Evolutionary conservation across 805 yeast species (phyloP), one percentile per base, ranked within the genome.

Genomic region (Wickerhamiella parazyma): DNA sequence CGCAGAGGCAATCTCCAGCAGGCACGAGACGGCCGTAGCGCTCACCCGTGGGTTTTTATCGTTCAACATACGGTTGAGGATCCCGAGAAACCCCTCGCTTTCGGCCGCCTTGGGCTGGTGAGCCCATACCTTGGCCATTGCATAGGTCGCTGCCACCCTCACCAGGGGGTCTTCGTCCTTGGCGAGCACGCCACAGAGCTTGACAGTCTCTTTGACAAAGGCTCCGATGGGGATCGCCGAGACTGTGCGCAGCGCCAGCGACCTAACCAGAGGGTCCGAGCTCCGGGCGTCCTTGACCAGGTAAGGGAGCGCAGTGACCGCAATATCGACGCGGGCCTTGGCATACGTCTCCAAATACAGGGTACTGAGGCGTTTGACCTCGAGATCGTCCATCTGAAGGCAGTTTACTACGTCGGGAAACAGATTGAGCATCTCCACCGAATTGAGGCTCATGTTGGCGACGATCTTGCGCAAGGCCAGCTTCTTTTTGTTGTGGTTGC

Each of bases 381-480:
- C 93, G 24, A 76, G 46, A 60, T 84, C 94, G 51, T 70, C 71
- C 48, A 55, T 52, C 22, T 45, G 53, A 59, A 70, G 66, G 45
- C 67, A 61, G 37, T 67, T 65, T 54, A 80, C 64, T 6, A 84
- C 70, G 41, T 83, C 93, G 1, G 78, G 76, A 54, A 78, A 72
- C 44, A 89, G 57, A 16, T 63, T 58, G 9, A 75, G 67, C 73
- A 86, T 74, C 55, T 89, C 95, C 45, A 71, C 71, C 58, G 83
- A 84, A 40, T 86, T 85, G 61, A 85, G 69, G 5, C 93, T 79
- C 60, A 85, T 71, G 60, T 86, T 87, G 35, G 94, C 89, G 6
- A 87, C 68, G 21, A 85, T 71, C 54, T 80, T 81, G 58, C 78
- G 78, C 54, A 89, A 58, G 1, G 77, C 70, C 9, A 65, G 62